A percentile compares a stretch with the other conserved stretches of the same genome.
These are phyloP conservation scores for Talaromyces sp. DNA, from an alignment of 2,329 filamentous ascomycete species.

Conservation along the genomic window DNA sequence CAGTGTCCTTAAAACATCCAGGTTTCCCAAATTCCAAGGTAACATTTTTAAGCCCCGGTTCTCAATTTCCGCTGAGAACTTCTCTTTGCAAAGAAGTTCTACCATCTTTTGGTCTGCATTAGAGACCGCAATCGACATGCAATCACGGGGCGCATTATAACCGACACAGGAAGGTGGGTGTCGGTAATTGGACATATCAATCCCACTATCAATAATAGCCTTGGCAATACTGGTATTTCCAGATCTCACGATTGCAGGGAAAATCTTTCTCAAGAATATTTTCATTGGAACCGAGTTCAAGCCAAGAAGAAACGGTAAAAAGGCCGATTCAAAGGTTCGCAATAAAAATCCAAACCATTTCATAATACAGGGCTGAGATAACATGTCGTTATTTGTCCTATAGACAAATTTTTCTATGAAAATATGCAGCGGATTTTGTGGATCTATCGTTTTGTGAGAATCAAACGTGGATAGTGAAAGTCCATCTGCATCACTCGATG, in stretches of 20 bases:
- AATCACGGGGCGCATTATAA: not conserved
- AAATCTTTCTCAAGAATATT: not conserved
- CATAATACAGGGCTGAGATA: not conserved
- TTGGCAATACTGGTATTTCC: not conserved
- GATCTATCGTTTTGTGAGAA: not conserved
- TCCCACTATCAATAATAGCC: not conserved
- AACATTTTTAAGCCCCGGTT: not conserved
- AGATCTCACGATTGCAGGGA: not conserved
- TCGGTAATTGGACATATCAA: not conserved
- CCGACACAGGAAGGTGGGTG: not conserved
- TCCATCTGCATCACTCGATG: not conserved
- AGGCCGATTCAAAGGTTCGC: not conserved
- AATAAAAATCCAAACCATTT: not conserved
- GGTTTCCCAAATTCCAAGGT: not conserved
- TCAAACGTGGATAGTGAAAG: not conserved
- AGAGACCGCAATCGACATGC: not conserved
- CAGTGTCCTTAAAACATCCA: not conserved
- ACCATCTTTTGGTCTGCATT: not conserved
- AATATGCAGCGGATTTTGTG: not conserved
- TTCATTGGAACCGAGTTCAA: not conserved
- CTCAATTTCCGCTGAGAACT: not conserved
- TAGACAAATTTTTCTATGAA: slow-evolving; percentile 1
- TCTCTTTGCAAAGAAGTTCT: not conserved
- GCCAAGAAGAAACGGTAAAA: not conserved
- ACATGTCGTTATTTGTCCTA: not conserved